Evolutionary conservation across 2,329 filamentous ascomycete genomes (phyloP), one percentile per base, ranked within the genome.

Genomic region (Dendrostoma leiphaemia): DNA sequence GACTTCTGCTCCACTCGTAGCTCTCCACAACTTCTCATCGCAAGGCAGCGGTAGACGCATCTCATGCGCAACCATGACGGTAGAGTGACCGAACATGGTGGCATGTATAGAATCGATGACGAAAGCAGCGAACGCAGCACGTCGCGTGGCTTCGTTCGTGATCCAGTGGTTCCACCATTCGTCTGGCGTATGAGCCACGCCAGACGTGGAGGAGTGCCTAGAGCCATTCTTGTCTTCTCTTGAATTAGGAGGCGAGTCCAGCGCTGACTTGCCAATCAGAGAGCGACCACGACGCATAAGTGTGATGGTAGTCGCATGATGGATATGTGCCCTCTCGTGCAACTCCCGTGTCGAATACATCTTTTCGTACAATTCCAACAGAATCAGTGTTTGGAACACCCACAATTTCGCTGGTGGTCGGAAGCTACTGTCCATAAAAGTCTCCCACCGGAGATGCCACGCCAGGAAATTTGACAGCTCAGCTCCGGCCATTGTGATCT

Each of bases 81-180:
- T 93, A 3, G 92, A 94, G 70, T 97, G 94, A 0, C 93, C 94
- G 70, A 97, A 97, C 89, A 99, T 97, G 26, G 91, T 96, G 1
- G 92, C 91, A 69, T 99, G 94, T 2, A 92, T 95, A 4, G 92
- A 96, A 69, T 99, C 94, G 60, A 97, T 87, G 40, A 97, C 85
- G 66, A 97, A 97, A 0, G 94, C 94, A 1, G 90, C 91, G 72
- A 97, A 97, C 0, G 93, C 94, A 3, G 89, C 90, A 56, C 94
- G 84, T 28, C 91, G 81, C 0, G 92, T 97, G 1, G 93, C 89
- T 69, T 99, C 94, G 48, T 91, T 91, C 12, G 88, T 92, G 64
- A 97, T 94, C 94, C 94, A 97, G 62, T 91, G 86, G 63, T 91
- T 89, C 94, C 94, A 99, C 78, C 89, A 94, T 61, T 96, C 91